Evolutionary conservation across 352 stramenopile genomes (phyloP), one percentile per base, ranked within the genome.

Genomic region (Pythium vanterpoolii): DNA sequence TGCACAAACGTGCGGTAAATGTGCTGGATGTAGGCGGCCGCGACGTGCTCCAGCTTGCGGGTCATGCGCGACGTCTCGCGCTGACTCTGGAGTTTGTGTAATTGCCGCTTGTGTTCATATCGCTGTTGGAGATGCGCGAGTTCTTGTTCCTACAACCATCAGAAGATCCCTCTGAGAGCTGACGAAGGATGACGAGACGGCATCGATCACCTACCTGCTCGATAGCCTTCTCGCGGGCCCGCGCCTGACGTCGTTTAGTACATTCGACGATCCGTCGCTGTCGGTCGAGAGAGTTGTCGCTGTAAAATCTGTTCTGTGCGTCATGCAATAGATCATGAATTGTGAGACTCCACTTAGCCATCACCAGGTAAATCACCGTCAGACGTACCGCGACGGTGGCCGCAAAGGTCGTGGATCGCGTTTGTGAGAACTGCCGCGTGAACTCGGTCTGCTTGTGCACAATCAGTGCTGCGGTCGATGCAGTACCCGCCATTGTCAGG

Each of bases 11-110:
- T 69, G 5, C 79, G 71, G 71, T 75, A 88, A 26, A 86, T 48
- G 49, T 85, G 77, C 56, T 92, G 82, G 39, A 92, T 86, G 62
- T 87, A 90, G 0, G 76, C 72, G 2, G 78, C 79, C 7, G 82
- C 79, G 16, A 87, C 77, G 33, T 89, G 72, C 27, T 83, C 59
- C 16, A 90, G 67, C 43, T 89, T 86, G 23, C 76, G 66, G 21
- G 65, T 47, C 78, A 89, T 87, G 16, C 79, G 74, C 1, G 66
- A 76, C 5, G 69, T 63, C 21, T 88, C 83, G 6, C 80, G 78
- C 33, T 79, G 68, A 50, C 83, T 76, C 60, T 77, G 68, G 7
- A 79, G 44, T 28, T 49, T 40, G 34, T 54, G 50, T 1, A 86
- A 52, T 3, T 70, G 65, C 28, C 69, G 56, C 1, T 70, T 46